A percentile compares a stretch with the other conserved stretches of the same genome.
Evolutionary conservation across 257 asterid genomes (phyloP).

Genomic region (Scutellaria barbata): DNA sequence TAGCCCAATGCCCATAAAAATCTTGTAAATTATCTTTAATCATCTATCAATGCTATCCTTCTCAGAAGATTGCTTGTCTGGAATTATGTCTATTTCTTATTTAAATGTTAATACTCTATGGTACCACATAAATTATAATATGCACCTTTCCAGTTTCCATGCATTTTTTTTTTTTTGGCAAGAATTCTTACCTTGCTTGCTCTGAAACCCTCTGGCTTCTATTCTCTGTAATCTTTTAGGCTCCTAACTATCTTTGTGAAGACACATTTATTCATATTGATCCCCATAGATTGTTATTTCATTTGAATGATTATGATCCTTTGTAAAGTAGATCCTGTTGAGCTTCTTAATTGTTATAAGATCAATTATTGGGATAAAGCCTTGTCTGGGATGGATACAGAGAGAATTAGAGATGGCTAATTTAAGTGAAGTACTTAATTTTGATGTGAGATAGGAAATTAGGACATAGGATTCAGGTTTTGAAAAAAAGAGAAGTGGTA

Average conservation of each 20-base stretch:
- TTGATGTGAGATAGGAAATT: too few relatives aligned
- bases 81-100: constrained; percentile 26
- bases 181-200: neutral
- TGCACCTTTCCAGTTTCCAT: neutral
- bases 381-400: too few relatives aligned
- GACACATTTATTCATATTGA: too few relatives aligned
- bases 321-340: too few relatives aligned
- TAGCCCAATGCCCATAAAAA: constrained; percentile 29
- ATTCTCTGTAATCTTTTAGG: neutral
- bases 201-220: neutral
- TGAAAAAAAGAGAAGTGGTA: too few relatives aligned
- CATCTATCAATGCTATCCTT: constrained; percentile 25
- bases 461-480: too few relatives aligned
- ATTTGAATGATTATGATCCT: neutral
- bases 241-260: too few relatives aligned
- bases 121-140: neutral
- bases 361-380: too few relatives aligned
- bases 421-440: too few relatives aligned
- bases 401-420: too few relatives aligned
- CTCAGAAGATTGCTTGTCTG: constrained; percentile 30
- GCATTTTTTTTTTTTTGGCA: neutral
- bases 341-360: too few relatives aligned
- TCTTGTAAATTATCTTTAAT: constrained; percentile 52
- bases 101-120: constrained; percentile 39
- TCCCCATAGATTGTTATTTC: neutral